Evolutionary conservation across 1,284 basidiomycete genomes (phyloP), one percentile per base, ranked within the genome.

Genomic region (Ceratobasidium theobromae): DNA sequence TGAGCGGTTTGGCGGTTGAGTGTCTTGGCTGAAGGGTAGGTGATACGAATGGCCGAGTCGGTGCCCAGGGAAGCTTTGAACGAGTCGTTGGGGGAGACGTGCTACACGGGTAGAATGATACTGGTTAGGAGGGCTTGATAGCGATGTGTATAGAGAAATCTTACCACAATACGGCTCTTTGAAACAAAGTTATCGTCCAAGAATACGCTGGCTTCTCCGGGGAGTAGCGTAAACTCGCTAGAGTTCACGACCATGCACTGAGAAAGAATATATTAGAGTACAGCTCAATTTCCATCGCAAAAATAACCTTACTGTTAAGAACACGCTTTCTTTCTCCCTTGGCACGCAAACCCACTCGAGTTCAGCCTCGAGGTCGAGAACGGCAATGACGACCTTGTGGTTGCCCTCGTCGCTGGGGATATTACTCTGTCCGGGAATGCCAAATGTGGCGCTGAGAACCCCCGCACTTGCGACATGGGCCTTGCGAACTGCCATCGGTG

Each of bases 141-240:
- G 18, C 18, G 43, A 38, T 38, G 16, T 38, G 35, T 38, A 16
- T 38, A 8, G 16, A 38, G 18, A 21, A 6, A n/a, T 1, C 48
- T 21, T 23, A 53, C 60, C 35, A 43, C 49, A 27, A 64, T 52
- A 12, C 30, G 48, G 32, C 48, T 64, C 55, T 70, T 71, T 27
- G 70, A 66, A 21, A 72, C 68, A 53, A 71, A 71, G 58, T 69
- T 69, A 14, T 69, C 69, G 53, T 72, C 71, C 60, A 72, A 65
- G 60, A 69, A 72, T 25, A 71, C 70, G 41, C 46, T 67, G 6
- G 68, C 66, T 11, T 60, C 64, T 27, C 71, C 71, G 2, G 65
- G 60, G 21, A 71, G 69, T 16, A 70, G 45, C 4, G 62, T 66
- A 32, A 65, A 69, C 14, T 41, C 51, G 30, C 65, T 67, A 27